These are phyloP conservation scores for Nicotiana obtusifolia DNA, from an alignment of 257 asterid genomes.

Conservation along the genomic window DNA sequence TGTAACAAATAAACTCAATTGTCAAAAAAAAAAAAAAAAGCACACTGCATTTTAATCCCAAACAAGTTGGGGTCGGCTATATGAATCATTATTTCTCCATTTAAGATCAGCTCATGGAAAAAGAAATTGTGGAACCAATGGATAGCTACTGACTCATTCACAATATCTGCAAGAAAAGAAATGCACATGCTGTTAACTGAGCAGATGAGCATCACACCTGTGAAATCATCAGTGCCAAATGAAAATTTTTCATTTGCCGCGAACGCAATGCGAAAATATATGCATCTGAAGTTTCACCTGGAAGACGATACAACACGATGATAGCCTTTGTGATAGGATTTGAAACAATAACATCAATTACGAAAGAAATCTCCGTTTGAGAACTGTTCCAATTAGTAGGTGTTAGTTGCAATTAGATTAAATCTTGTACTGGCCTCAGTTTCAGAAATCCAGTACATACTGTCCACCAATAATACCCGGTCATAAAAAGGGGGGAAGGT, in stretches of 20 bases:
- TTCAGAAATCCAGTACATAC: not conserved
- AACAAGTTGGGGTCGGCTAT: too few relatives aligned
- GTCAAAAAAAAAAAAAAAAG: not conserved
- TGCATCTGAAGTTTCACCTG: constrained; percentile 79
- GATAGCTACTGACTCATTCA: not conserved
- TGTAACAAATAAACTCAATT: not conserved
- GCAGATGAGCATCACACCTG: constrained; percentile 51
- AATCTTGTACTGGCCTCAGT: not conserved
- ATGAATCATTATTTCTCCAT: too few relatives aligned
- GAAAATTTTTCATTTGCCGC: constrained; percentile 91
- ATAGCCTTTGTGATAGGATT: not conserved
- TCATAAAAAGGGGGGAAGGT: not conserved
- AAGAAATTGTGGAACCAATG: too few relatives aligned
- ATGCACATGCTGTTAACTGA: constrained; percentile 2
- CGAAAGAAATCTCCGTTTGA: not conserved
- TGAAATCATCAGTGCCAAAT: constrained; percentile 79
- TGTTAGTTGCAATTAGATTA: not conserved
- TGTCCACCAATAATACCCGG: not conserved
- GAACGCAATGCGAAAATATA: constrained; percentile 57
- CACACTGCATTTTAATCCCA: too few relatives aligned
- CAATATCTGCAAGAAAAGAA: constrained; percentile 2
- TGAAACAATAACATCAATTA: not conserved
- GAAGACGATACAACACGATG: constrained; percentile 3
- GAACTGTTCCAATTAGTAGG: not conserved
- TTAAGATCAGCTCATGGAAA: too few relatives aligned